phyloP scores from a whole-genome alignment of 1,284 basidiomycete genomes.

The Tremellales sp. region DNA sequence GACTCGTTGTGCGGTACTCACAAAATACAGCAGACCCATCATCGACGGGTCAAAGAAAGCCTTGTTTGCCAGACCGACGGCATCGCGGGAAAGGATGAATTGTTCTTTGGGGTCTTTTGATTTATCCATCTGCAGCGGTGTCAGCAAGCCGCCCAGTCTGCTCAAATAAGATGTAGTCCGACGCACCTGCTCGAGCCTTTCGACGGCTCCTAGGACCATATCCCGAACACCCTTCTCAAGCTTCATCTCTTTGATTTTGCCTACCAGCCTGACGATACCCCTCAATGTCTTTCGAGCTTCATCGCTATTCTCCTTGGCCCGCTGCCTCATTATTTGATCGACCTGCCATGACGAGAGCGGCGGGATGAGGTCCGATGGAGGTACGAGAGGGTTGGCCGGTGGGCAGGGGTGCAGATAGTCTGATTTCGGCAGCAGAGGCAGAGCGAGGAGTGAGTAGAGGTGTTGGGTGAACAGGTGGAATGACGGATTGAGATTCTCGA shows the following conservation, averaged over 20 bases:
- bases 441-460: constrained; percentile 70
- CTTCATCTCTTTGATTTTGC: constrained; percentile 85
- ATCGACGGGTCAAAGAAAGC: constrained; percentile 97
- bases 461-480: constrained; percentile 73
- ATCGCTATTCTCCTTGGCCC: constrained; percentile 66
- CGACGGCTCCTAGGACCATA: constrained; percentile 66
- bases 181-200: constrained; percentile 65
- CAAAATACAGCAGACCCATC: constrained; percentile 91
- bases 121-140: constrained; percentile 10
- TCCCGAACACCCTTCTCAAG: constrained; percentile 69
- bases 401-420: constrained; percentile 17
- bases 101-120: constrained; percentile 24
- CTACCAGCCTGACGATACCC: constrained; percentile 76
- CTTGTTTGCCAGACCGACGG: constrained; percentile 68
- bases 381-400: constrained; percentile 13
- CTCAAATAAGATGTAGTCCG: background rate
- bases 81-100: constrained; percentile 62
- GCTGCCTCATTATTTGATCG: constrained; percentile 66
- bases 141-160: background rate
- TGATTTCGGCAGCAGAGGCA: constrained; percentile 58
- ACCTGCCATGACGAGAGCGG: constrained; percentile 61
- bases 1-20: constrained; percentile 29
- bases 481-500: constrained; percentile 52
- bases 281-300: constrained; percentile 67
- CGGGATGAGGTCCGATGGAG: constrained; percentile 13